phyloP scores from a whole-genome alignment of 1,284 basidiomycete genomes.

The Salmacisia buchloeana region DNA sequence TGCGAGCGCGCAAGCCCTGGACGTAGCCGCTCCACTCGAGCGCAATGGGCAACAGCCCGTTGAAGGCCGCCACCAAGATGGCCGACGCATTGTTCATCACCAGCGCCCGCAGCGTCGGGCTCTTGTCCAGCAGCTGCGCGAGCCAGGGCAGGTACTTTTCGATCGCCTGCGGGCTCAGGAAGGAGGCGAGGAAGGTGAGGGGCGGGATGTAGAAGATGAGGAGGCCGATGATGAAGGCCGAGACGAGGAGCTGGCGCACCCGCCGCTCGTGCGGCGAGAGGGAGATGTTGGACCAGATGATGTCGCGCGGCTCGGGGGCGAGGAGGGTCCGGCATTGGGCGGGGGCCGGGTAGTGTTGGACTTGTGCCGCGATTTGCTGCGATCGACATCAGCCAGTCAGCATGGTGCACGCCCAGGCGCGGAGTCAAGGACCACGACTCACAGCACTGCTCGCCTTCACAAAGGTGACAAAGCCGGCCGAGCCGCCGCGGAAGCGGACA shows the following conservation, averaged over 20 bases:
- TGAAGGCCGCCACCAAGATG: conserved; percentile 80
- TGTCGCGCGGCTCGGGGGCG: conserved; percentile 91
- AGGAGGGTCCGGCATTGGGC: conserved; percentile 33
- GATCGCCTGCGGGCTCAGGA: conserved; percentile 86
- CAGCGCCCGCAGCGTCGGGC: conserved; percentile 72
- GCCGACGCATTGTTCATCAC: conserved; percentile 90
- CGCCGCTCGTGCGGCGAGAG: conserved; percentile 53
- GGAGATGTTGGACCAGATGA: conserved; percentile 86
- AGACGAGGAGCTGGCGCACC: conserved; percentile 39
- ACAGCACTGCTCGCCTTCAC: background rate
- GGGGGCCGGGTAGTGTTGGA: conserved; percentile 60
- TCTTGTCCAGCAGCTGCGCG: conserved; percentile 66
- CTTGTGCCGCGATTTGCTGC: conserved; percentile 77
- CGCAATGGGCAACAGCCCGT: conserved; percentile 80
- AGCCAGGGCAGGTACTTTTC: conserved; percentile 82
- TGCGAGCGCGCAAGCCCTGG: conserved; percentile 80
- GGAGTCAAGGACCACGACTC: background rate
- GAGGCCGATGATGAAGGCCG: conserved; percentile 63
- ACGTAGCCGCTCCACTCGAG: conserved; percentile 78
- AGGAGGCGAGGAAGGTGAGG: conserved; percentile 63
- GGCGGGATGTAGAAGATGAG: conserved; percentile 53
- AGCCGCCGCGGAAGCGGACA: background rate
- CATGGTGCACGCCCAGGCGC: background rate
- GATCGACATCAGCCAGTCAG: background rate
- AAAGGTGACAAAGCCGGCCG: conserved; percentile 12